Conservation (phyloP, 1,284 basidiomycete genomes). For the Melampsora medusae region DNA sequence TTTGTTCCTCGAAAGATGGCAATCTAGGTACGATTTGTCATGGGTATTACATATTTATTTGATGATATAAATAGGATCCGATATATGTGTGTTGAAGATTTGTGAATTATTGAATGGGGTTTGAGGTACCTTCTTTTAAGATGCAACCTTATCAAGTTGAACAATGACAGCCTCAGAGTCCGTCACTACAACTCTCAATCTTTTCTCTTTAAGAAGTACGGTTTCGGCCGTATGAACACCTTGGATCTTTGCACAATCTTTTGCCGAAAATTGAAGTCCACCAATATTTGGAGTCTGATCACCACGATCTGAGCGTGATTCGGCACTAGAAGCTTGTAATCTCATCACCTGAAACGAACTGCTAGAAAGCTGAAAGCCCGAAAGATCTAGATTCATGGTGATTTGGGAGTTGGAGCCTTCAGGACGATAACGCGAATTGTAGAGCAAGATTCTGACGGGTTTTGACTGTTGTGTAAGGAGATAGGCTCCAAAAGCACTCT, state of each 20-base stretch:
- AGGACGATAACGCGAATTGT: slow-evolving; percentile 9
- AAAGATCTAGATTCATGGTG: neutral
- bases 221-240: neutral
- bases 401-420: neutral
- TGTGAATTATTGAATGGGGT: no score
- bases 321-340: neutral
- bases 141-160: neutral
- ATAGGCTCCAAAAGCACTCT: slow-evolving; percentile 55
- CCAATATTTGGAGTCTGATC: neutral
- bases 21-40: no score
- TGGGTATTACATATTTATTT: no score
- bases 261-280: slow-evolving; percentile 6
- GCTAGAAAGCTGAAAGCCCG: neutral
- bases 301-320: neutral
- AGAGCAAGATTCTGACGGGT: slow-evolving; percentile 10
- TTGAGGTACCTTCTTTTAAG: no score
- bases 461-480: neutral
- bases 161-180: neutral
- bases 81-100: no score
- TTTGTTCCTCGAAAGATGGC: no score
- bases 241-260: neutral
- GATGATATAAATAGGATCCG: no score
- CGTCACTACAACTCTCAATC: neutral
- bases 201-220: neutral
- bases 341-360: neutral